A percentile compares a stretch with the other conserved stretches of the same genome.
Evolutionary conservation across 2,329 filamentous ascomycete genomes (phyloP).

Genomic region (Pseudogymnoascus sp.): DNA sequence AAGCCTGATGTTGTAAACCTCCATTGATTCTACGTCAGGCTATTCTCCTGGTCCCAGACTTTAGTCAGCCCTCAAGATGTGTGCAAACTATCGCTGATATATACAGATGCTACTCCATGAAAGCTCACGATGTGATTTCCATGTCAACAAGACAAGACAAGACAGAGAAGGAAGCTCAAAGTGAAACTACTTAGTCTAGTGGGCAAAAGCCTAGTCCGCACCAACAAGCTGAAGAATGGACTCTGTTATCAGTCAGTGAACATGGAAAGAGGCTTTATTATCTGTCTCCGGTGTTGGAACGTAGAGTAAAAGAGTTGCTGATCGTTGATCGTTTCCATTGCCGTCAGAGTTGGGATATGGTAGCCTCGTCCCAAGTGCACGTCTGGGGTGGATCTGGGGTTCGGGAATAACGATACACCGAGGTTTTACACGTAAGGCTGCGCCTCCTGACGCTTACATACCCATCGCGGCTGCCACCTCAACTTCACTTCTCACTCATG

Average conservation of each 20-base stretch:
- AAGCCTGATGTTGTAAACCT: too few relatives aligned
- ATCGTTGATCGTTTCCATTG: neutral
- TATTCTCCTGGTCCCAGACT: too few relatives aligned
- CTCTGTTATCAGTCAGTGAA: too few relatives aligned
- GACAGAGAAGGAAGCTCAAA: neutral
- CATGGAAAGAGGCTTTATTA: neutral
- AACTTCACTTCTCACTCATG: conserved; percentile 1
- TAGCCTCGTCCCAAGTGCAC: neutral
- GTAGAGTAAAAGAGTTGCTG: neutral
- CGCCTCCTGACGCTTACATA: conserved; percentile 2
- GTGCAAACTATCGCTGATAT: neutral
- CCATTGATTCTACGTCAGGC: too few relatives aligned
- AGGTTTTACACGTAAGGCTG: conserved; percentile 1
- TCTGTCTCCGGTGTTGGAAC: neutral
- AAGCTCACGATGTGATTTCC: neutral
- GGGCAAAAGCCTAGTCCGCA: neutral
- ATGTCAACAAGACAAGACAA: neutral
- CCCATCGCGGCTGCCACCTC: neutral
- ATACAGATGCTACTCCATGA: neutral
- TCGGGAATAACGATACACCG: neutral
- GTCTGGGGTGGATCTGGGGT: neutral
- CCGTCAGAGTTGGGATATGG: neutral
- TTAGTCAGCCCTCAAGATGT: too few relatives aligned
- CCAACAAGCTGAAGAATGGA: neutral
- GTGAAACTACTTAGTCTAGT: neutral